phyloP scores from a whole-genome alignment of 2,329 filamentous ascomycete species.

The Lachnellula suecica region DNA sequence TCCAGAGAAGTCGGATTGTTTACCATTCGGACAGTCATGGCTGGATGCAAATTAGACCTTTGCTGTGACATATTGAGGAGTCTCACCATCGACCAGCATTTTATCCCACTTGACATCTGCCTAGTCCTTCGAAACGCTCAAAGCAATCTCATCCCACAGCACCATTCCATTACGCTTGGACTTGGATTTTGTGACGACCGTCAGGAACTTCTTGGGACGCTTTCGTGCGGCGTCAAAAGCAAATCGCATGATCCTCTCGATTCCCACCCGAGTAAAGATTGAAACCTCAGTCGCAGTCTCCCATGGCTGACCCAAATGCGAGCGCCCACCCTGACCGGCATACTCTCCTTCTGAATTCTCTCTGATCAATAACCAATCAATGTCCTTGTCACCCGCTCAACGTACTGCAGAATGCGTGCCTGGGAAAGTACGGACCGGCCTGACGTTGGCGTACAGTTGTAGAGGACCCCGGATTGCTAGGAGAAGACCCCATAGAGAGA shows the following conservation, averaged over 20 bases:
- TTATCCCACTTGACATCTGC: slow-evolving; percentile 60
- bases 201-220: slow-evolving; percentile 56
- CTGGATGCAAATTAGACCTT: too few species aligned
- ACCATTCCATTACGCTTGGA: slow-evolving; percentile 67
- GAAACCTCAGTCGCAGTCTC: slow-evolving; percentile 60
- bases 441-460: slow-evolving; percentile 66
- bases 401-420: slow-evolving; percentile 56
- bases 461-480: slow-evolving; percentile 62
- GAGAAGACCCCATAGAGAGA: slow-evolving; percentile 64
- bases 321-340: slow-evolving; percentile 49
- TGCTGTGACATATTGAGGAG: too few species aligned
- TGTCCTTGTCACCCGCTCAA: slow-evolving; percentile 43
- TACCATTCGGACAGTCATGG: slow-evolving; percentile 51
- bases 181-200: slow-evolving; percentile 65
- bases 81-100: slow-evolving; percentile 27
- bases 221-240: slow-evolving; percentile 55
- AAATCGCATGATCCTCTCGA: slow-evolving; percentile 61
- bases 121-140: slow-evolving; percentile 53
- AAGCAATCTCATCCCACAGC: slow-evolving; percentile 63
- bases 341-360: slow-evolving; percentile 65
- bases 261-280: slow-evolving; percentile 62
- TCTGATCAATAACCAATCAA: slow-evolving; percentile 64
- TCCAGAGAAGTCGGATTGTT: slow-evolving; percentile 56
- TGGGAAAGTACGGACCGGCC: slow-evolving; percentile 57
- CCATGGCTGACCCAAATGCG: slow-evolving; percentile 56